These are phyloP conservation scores for Gnomoniopsis smithogilvyi DNA, from an alignment of 2,329 filamentous ascomycete genomes.

Conservation along the genomic window DNA sequence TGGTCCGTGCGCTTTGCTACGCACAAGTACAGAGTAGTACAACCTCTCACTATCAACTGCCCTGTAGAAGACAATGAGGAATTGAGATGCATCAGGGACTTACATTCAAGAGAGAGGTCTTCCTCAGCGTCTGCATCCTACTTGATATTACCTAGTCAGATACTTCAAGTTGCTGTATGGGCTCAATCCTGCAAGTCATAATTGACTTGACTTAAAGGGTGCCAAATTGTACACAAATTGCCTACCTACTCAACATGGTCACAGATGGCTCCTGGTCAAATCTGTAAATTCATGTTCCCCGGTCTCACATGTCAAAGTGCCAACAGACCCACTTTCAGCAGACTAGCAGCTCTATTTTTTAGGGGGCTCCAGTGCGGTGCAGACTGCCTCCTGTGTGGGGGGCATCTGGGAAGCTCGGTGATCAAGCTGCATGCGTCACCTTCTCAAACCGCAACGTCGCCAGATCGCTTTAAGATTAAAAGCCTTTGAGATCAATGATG, in stretches of 20 bases:
- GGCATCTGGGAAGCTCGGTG: background rate
- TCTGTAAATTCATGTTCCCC: background rate
- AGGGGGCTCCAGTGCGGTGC: constrained; percentile 7
- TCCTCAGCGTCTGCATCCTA: no score
- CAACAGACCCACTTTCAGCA: constrained; percentile 13
- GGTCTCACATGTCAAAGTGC: constrained; percentile 4
- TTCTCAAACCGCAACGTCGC: background rate
- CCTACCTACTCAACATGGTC: no score
- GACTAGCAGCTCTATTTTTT: constrained; percentile 5
- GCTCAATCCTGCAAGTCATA: no score
- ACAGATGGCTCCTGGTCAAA: background rate
- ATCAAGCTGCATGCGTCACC: background rate
- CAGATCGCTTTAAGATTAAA: background rate
- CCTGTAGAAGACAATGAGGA: no score
- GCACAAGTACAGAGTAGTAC: no score
- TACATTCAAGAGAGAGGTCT: no score
- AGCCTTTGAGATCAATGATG: background rate
- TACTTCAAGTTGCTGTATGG: no score
- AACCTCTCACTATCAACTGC: no score
- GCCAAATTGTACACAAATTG: no score
- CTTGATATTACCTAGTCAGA: no score
- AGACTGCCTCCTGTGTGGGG: background rate
- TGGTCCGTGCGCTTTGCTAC: background rate
- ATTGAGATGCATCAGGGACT: no score
- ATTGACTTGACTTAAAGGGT: no score